phyloP scores from a whole-genome alignment of 2,329 filamentous ascomycete species.

The Fusarium sp. region DNA sequence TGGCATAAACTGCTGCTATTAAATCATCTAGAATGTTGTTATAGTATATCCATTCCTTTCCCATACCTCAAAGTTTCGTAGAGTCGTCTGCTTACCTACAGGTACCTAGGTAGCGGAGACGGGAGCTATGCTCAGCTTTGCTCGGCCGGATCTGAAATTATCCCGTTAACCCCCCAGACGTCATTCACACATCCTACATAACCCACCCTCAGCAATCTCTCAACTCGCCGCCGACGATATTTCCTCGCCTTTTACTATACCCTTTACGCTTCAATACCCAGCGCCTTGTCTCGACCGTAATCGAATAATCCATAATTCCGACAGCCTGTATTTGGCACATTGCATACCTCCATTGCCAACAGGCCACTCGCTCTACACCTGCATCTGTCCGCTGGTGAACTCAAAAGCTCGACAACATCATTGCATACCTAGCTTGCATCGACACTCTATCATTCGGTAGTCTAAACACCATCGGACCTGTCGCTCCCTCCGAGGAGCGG shows the following conservation, averaged over 20 bases:
- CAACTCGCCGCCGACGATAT: slow-evolving; percentile 10
- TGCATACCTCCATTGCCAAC: not conserved
- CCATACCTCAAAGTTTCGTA: too few species aligned
- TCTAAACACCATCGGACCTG: slow-evolving; percentile 14
- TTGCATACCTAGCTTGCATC: slow-evolving; percentile 15
- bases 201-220: slow-evolving; percentile 24
- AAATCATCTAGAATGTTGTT: too few species aligned
- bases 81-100: too few species aligned
- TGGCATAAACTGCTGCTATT: too few species aligned
- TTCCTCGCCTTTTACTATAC: slow-evolving; percentile 6
- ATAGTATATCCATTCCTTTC: too few species aligned
- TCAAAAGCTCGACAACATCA: slow-evolving; percentile 14
- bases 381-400: slow-evolving; percentile 9
- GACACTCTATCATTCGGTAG: slow-evolving; percentile 18
- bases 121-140: slow-evolving; percentile 2
- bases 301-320: not conserved
- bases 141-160: slow-evolving; percentile 31
- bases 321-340: not conserved
- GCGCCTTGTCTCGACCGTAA: not conserved
- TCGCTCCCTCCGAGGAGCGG: slow-evolving; percentile 33
- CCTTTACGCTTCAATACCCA: slow-evolving; percentile 2
- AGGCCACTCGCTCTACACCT: slow-evolving; percentile 14
- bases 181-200: slow-evolving; percentile 42
- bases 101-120: not conserved
- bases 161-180: slow-evolving; percentile 41